Conservation (phyloP, 345 rosid species). For the Syzygium jambos region DNA sequence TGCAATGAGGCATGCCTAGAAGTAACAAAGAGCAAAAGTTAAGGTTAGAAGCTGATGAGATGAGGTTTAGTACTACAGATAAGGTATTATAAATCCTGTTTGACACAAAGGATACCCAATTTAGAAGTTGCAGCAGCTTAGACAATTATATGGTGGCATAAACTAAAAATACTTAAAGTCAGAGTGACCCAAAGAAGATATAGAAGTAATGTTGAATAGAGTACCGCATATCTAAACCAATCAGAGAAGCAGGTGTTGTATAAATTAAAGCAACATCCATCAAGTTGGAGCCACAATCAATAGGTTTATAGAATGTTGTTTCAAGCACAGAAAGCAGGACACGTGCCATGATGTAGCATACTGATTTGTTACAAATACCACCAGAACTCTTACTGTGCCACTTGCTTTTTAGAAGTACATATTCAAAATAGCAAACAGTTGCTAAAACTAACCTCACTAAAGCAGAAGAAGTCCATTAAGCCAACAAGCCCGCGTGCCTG, state of each 20-base stretch:
- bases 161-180: not conserved
- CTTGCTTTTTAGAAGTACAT: not conserved
- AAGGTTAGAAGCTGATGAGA: not conserved
- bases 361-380: not conserved
- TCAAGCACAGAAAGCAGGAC: not conserved
- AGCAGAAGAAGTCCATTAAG: slow-evolving; percentile 98
- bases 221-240: not conserved
- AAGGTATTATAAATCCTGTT: not conserved
- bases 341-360: not conserved
- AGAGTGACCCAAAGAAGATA: not conserved
- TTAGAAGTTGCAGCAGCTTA: not conserved
- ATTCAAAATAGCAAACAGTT: not conserved
- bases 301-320: not conserved
- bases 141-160: not conserved
- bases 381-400: not conserved
- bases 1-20: slow-evolving; percentile 89
- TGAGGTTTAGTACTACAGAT: not conserved
- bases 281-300: not conserved
- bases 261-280: not conserved
- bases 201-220: not conserved
- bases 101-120: not conserved
- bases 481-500: slow-evolving; percentile 89
- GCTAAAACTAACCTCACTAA: slow-evolving; percentile 68
- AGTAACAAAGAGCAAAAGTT: slow-evolving; percentile 1
- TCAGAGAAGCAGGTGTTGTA: not conserved